These are phyloP conservation scores for Suillus discolor DNA, from an alignment of 768 basidiomycete genomes.

Conservation along the genomic window DNA sequence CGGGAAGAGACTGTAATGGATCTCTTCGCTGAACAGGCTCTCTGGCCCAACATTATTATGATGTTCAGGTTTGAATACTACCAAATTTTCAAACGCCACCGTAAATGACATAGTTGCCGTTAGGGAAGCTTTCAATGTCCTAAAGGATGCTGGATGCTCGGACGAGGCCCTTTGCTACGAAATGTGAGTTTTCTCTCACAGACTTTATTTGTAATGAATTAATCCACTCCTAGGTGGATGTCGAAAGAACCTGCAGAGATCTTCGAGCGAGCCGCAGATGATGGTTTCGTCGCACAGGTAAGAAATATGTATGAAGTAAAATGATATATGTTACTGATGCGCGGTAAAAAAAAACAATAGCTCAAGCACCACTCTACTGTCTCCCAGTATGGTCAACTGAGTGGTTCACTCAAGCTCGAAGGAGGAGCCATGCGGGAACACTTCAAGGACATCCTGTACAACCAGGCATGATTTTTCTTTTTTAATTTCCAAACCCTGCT, in stretches of 20 bases:
- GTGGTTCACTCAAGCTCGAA: conserved; percentile 56
- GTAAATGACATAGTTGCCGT: neutral
- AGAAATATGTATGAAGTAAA: conserved; percentile 8
- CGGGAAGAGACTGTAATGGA: conserved; percentile 68
- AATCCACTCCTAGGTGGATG: conserved; percentile 55
- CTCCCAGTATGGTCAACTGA: conserved; percentile 65
- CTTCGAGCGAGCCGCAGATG: conserved; percentile 67
- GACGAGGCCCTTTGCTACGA: conserved; percentile 70
- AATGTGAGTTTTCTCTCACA: conserved; percentile 42
- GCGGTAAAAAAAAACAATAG: conserved; percentile 28
- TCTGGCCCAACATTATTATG: conserved; percentile 70
- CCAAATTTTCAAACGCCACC: neutral
- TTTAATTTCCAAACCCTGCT: neutral
- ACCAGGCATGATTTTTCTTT: conserved; percentile 42
- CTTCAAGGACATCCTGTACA: conserved; percentile 60
- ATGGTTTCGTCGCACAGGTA: conserved; percentile 62
- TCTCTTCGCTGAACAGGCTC: conserved; percentile 63
- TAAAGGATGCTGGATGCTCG: conserved; percentile 66
- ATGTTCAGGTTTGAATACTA: conserved; percentile 47
- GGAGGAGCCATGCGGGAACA: conserved; percentile 50
- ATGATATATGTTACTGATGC: neutral
- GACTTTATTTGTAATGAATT: neutral
- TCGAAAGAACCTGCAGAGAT: conserved; percentile 72
- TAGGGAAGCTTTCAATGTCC: conserved; percentile 61
- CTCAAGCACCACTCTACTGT: conserved; percentile 62